Base-by-base conservation (phyloP, 768 basidiomycete species). In the Serendipita vermifera region DNA sequence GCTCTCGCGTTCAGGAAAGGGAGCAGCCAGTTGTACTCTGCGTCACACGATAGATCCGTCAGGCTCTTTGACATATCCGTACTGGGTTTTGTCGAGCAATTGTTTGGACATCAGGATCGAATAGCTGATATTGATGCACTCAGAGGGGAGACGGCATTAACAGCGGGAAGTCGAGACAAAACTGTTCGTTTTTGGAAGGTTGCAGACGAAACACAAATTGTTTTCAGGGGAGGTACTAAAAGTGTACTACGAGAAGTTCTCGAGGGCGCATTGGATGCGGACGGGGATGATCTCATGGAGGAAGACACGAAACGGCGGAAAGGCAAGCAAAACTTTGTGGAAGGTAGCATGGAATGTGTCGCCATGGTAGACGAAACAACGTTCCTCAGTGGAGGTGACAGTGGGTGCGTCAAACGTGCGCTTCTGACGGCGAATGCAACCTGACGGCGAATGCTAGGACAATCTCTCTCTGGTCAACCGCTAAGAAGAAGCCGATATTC, bases 121-220 rank as follows among this genome's bases (percentile, higher is more conserved):
- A 80, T 96, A 27, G 72, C 87, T 14, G 73, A 77, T 3, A 63
- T 99, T 3, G 88, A 92, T 60, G 76, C 89, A 4, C 77, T 98
- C 14, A 81, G 86, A 32, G 80, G 80, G 5, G 91, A 97, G 62
- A 81, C 82, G 1, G 87, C 85, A 14, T 80, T 97, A 17, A 92
- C 84, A 33, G 85, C 85, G 3, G 96, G 94, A 17, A 87, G 82
- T 0, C 75, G 91, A 32, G 96, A 99, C 72, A 85, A 89, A 66
- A 96, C 92, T 0, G 78, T 83, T 58, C 77, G 96, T 33, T 98
- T 80, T 70, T 99, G 94, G 94, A 97, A 97, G 71, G 85, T 98
- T 54, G 80, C 82, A 33, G 94, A 99, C 55, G 92, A 97, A 69
- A 88, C 79, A 11, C 94, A 98, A 65, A 75, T 99, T 24, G 92